Base-by-base conservation (phyloP, 306 rosid species). In the Pterocarpus santalinus region DNA sequence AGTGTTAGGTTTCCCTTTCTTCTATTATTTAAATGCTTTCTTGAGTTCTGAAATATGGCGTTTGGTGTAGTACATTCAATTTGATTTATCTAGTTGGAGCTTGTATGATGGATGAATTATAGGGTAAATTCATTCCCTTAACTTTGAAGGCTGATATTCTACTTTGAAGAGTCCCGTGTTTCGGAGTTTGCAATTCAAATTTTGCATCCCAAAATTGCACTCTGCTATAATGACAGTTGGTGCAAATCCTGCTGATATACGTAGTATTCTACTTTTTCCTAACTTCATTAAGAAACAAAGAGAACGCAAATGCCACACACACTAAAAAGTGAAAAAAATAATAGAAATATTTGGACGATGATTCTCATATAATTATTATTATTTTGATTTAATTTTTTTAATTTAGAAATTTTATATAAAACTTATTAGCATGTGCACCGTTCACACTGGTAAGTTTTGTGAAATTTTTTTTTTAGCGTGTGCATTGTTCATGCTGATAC, bases 231-330 rank as follows among this genome's bases (percentile, higher is more conserved):
- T 0, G 28, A 64, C 41, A 35, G 39, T 66, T 68, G 7, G 49
- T 62, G 82, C 69, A 83, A 82, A n/a, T n/a, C 55, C 58, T 73
- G 83, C 72, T 39, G 80, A 56, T 66, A 81, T 53, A 61, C 66
- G 80, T 61, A 62, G 22, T 28, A 47, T 58, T 67, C 6, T 5
- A 32, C 9, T 70, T 39, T 64, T 52, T 51, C 49, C 57, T 52
- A 13, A 52, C 73, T 80, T 61, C 83, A 17, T 34, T 34, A 30
- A 15, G 51, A 52, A 75, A 61, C 33, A 58, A 32, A 7, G 7
- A 2, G 41, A 22, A 22, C 28, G 28, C 28, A 22, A 22, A 0
- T 1, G 28, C 0, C 28, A 22, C 1, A 1, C 28, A 22, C 1
- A 22, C 28, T 22, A 1, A 22, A 22, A 22, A 22, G 1, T 22